phyloP scores from a whole-genome alignment of 495 filamentous ascomycete species.

The Penicillium argentinense region DNA sequence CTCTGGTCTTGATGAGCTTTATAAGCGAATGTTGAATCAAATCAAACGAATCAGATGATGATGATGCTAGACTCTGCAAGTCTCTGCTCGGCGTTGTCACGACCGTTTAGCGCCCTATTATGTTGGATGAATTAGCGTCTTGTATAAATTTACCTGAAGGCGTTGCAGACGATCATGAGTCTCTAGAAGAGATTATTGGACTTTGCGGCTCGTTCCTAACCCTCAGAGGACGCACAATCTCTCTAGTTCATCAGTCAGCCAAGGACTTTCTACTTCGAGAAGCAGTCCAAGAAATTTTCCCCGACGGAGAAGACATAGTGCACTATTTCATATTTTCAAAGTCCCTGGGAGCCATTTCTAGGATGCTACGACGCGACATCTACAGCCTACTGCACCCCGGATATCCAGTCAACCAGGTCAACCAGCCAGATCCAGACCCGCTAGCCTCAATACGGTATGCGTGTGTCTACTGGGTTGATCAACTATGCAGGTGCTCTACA shows the following conservation, averaged over 20 bases:
- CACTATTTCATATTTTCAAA: constrained; percentile 29
- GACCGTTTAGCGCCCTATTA: constrained; percentile 24
- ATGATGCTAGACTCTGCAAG: constrained; percentile 1
- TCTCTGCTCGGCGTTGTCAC: constrained; percentile 12
- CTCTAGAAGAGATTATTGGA: constrained; percentile 11
- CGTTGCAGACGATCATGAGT: constrained; percentile 2
- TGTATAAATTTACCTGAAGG: constrained; percentile 22
- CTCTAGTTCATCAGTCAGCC: constrained; percentile 44
- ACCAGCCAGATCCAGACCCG: no score
- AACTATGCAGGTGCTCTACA: no score
- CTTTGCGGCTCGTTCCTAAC: constrained; percentile 17
- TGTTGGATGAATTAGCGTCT: constrained; percentile 18
- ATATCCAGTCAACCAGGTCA: not conserved
- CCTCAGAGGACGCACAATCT: constrained; percentile 22
- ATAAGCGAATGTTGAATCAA: constrained; percentile 11
- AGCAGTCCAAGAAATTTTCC: constrained; percentile 14
- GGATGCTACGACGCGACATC: constrained; percentile 20
- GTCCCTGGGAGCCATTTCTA: constrained; percentile 22
- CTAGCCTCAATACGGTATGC: no score
- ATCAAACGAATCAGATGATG: constrained; percentile 4
- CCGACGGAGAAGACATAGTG: constrained; percentile 6
- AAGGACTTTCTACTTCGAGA: constrained; percentile 33
- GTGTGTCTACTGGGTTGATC: no score
- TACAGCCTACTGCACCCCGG: constrained; percentile 10
- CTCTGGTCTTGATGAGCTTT: constrained; percentile 9